Percentiles rank a stretch among this genome's conserved stretches.
These are phyloP conservation scores for Vanilla planifolia DNA, from an alignment of 106 monocot species.

Conservation along the genomic window DNA sequence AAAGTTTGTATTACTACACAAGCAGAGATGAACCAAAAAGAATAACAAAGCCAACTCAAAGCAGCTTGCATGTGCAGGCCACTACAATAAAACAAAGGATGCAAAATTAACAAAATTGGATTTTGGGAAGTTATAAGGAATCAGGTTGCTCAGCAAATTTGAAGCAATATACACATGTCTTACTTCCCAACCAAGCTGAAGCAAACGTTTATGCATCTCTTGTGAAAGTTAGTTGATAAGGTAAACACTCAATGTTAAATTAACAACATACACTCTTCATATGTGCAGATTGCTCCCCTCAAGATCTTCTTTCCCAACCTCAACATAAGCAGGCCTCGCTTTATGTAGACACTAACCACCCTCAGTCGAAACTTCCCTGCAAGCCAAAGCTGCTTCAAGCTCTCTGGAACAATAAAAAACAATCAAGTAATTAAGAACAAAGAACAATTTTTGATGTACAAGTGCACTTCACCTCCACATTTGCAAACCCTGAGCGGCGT, in stretches of 20 bases:
- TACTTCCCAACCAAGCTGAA: not conserved
- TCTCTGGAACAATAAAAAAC: not conserved
- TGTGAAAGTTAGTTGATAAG: too few relatives aligned
- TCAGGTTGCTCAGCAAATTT: not conserved
- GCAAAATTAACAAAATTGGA: too few relatives aligned
- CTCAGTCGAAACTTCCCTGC: constrained; percentile 54
- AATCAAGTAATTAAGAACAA: not conserved
- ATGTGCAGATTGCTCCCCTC: constrained; percentile 34
- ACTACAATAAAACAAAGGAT: too few relatives aligned
- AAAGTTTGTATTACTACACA: too few relatives aligned
- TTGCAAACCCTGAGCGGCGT: too few relatives aligned
- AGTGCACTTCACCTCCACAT: too few relatives aligned
- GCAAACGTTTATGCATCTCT: not conserved
- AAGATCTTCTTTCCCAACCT: constrained; percentile 44
- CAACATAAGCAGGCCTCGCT: constrained; percentile 32
- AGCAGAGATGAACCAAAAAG: too few relatives aligned
- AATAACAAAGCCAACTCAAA: not conserved
- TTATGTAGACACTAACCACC: constrained; percentile 32
- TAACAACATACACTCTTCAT: constrained; percentile 53
- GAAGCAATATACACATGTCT: not conserved
- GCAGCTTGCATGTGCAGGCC: not conserved
- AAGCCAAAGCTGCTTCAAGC: not conserved
- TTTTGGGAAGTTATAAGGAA: too few relatives aligned
- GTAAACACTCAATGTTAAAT: not conserved
- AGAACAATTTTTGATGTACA: constrained; percentile 9